A percentile compares a stretch with the other conserved stretches of the same genome.
Conservation (phyloP, 345 rosid species). For the Rhizophora apiculata region DNA sequence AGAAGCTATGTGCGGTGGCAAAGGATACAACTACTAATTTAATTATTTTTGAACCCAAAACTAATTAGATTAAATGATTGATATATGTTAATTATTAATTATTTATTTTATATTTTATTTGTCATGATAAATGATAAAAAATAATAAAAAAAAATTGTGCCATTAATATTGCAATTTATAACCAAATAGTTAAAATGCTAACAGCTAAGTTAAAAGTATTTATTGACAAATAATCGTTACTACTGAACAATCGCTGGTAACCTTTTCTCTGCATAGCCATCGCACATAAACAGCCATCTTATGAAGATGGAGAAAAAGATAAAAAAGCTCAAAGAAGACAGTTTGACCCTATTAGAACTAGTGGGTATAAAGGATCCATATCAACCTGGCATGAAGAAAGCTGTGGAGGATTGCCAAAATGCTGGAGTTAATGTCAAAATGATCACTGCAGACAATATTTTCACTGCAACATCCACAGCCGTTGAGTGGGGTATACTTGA, state of each 20-base stretch:
- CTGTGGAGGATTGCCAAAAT: constrained; percentile 55
- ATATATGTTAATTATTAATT: no score
- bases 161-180: no score
- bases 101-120: no score
- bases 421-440: constrained; percentile 76
- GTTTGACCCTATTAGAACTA: constrained; percentile 49
- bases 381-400: constrained; percentile 55
- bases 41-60: no score
- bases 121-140: no score
- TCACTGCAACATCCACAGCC: constrained; percentile 79
- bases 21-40: no score
- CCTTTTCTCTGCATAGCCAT: constrained; percentile 73
- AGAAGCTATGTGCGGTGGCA: no score
- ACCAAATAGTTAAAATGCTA: no score
- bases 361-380: constrained; percentile 77
- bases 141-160: no score
- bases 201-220: no score
- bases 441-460: constrained; percentile 75
- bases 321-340: constrained; percentile 39
- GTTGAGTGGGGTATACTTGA: constrained; percentile 66
- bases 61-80: no score
- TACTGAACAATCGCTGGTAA: constrained; percentile 31
- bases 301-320: constrained; percentile 5
- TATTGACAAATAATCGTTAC: no score
- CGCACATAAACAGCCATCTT: constrained; percentile 39